These are phyloP conservation scores for Ganoderma leucocontextum DNA, from an alignment of 1,284 basidiomycete species.

Conservation along the genomic window DNA sequence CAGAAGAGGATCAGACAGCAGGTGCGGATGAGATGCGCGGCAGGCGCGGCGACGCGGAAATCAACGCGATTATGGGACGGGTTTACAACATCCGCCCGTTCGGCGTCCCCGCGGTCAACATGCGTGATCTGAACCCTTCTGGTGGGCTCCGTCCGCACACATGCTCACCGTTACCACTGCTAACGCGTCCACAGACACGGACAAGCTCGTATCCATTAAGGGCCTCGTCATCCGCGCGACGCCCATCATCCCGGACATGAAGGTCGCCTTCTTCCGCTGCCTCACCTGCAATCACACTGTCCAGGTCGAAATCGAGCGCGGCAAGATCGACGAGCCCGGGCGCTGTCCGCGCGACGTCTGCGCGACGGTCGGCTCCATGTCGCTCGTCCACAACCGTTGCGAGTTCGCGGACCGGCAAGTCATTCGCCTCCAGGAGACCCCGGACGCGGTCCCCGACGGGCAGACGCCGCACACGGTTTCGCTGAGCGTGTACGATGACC, in stretches of 20 bases:
- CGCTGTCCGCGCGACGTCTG: conserved; percentile 95
- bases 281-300: conserved; percentile 95
- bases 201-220: conserved; percentile 95
- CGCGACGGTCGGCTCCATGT: conserved; percentile 88
- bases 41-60: conserved; percentile 77
- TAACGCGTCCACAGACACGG: conserved; percentile 78
- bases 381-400: conserved; percentile 96
- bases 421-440: conserved; percentile 95
- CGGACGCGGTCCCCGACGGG: conserved; percentile 96
- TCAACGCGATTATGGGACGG: conserved; percentile 79
- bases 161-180: not conserved
- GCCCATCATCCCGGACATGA: conserved; percentile 99
- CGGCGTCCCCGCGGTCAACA: conserved; percentile 84
- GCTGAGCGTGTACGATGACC: conserved; percentile 95
- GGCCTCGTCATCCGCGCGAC: conserved; percentile 98
- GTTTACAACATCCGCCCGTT: conserved; percentile 95
- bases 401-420: conserved; percentile 97
- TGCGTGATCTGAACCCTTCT: conserved; percentile 90
- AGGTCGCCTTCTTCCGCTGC: conserved; percentile 97
- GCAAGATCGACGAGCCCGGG: conserved; percentile 92
- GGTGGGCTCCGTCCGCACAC: conserved; percentile 54
- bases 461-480: conserved; percentile 98
- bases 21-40: conserved; percentile 77
- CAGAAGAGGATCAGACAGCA: conserved; percentile 78
- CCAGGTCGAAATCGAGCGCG: conserved; percentile 95